phyloP scores from a whole-genome alignment of 192 early-diverging fungal species.

The Backusella parvicylindrica region DNA sequence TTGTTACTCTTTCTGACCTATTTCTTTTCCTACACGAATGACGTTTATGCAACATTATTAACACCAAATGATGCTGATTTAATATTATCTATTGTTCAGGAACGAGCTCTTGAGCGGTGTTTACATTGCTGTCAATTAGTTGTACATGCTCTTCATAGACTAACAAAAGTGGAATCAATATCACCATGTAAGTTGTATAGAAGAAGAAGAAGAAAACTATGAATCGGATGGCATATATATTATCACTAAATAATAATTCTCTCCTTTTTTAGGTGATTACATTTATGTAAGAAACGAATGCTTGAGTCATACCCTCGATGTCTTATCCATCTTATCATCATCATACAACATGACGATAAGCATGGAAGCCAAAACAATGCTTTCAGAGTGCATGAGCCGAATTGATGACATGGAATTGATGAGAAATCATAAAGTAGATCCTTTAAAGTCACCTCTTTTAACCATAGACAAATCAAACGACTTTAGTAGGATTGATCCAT shows the following conservation, averaged over 20 bases:
- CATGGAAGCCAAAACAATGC: background rate
- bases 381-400: background rate
- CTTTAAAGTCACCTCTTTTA: background rate
- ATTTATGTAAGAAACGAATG: background rate
- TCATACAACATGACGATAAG: background rate
- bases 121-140: background rate
- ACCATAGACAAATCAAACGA: too few species aligned
- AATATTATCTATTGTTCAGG: background rate
- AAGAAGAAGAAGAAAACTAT: background rate
- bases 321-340: background rate
- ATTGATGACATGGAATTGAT: background rate
- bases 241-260: too few species aligned
- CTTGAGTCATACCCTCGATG: background rate
- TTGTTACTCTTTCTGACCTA: background rate
- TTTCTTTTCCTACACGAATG: background rate
- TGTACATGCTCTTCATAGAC: background rate
- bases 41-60: background rate
- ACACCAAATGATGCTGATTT: background rate
- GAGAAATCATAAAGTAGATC: background rate
- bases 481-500: too few species aligned
- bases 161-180: background rate
- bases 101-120: background rate
- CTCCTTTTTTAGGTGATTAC: background rate
- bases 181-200: background rate
- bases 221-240: too few species aligned